Conservation (phyloP, 176 grass and related monocot genomes). For the Lolium perenne region DNA sequence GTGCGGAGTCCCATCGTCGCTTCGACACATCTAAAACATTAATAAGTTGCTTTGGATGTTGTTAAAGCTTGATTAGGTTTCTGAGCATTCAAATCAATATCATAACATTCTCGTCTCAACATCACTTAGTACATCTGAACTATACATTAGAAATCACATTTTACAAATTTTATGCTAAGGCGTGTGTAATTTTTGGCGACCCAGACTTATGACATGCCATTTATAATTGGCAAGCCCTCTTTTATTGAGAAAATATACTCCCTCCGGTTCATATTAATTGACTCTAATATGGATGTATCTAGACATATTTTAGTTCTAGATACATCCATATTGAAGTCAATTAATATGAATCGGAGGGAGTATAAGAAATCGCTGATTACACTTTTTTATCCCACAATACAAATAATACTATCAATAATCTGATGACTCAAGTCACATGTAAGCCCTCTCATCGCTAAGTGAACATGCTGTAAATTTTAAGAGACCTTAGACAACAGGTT, state of each 20-base stretch:
- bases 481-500: no score
- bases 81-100: neutral
- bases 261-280: no score
- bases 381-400: neutral
- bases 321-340: no score
- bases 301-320: no score
- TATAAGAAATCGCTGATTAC: neutral
- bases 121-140: no score
- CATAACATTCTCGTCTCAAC: no score
- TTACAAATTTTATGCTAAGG: neutral
- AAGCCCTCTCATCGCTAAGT: no score
- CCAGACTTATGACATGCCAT: neutral
- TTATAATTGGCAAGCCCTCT: neutral
- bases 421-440: no score
- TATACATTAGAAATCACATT: neutral
- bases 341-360: no score
- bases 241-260: neutral
- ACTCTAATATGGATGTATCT: no score
- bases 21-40: neutral
- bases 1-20: neutral
- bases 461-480: no score
- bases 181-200: neutral
- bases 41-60: neutral
- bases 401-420: neutral
- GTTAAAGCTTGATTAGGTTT: neutral